Percentiles rank a stretch among this genome's conserved stretches.
phyloP scores from a whole-genome alignment of 2,329 filamentous ascomycete genomes.

The Chalaropsis ovoidea region DNA sequence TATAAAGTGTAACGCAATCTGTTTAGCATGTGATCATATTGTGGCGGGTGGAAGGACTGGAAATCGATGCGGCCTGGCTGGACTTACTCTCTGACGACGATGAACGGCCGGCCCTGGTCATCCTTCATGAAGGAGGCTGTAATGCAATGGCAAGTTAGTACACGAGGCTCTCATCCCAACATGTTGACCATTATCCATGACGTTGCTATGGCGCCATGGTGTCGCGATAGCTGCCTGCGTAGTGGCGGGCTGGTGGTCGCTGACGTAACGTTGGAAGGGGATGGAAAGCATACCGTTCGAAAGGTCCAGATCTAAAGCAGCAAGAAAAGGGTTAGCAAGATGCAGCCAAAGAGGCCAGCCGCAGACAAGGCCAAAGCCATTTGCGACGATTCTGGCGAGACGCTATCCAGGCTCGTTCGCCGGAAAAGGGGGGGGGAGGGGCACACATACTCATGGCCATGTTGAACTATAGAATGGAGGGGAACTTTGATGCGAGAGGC shows the following conservation, averaged over 20 bases:
- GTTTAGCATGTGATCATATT: conserved; percentile 27
- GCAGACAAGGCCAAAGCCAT: not conserved
- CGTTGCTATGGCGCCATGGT: not conserved
- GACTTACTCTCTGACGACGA: conserved; percentile 90
- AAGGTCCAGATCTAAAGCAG: conserved; percentile 61
- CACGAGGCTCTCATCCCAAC: not conserved
- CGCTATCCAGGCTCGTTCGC: not conserved
- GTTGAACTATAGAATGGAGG: conserved; percentile 28
- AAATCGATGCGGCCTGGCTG: not conserved
- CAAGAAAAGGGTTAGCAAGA: conserved; percentile 10
- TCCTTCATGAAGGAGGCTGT: conserved; percentile 76
- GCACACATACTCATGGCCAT: conserved; percentile 36
- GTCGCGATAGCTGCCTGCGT: not conserved
- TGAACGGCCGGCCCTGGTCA: conserved; percentile 94
- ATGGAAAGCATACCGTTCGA: conserved; percentile 56
- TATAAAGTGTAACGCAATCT: conserved; percentile 33
- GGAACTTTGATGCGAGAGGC: conserved; percentile 18
- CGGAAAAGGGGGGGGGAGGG: conserved; percentile 23
- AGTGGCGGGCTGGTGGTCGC: conserved; percentile 26
- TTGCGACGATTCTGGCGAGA: not conserved
- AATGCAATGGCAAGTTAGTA: conserved; percentile 22
- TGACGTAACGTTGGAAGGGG: conserved; percentile 10
- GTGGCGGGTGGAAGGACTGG: not conserved
- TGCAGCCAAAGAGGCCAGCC: not conserved
- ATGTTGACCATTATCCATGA: not conserved